phyloP scores from a whole-genome alignment of 306 rosid genomes.

The Benincasa hispida region DNA sequence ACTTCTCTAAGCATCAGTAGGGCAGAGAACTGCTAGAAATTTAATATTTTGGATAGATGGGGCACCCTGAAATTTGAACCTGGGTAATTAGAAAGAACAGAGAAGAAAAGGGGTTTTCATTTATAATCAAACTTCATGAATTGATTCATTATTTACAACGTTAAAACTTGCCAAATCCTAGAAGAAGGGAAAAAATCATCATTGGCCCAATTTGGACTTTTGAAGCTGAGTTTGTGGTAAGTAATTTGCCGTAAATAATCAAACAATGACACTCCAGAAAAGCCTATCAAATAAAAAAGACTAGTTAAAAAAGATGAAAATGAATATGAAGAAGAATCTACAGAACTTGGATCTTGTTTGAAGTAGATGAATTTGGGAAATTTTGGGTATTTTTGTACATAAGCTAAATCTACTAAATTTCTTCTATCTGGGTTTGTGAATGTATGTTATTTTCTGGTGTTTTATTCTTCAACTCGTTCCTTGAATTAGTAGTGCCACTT shows the following conservation, averaged over 20 bases:
- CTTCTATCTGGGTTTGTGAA: background rate
- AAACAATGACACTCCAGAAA: background rate
- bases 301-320: background rate
- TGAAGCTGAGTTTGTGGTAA: background rate
- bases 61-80: background rate
- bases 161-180: background rate
- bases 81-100: background rate
- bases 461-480: background rate
- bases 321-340: background rate
- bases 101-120: background rate
- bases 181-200: background rate
- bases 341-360: conserved; percentile 1
- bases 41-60: background rate
- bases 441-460: background rate
- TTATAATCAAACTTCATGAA: background rate
- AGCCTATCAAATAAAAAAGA: background rate
- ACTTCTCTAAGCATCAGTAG: background rate
- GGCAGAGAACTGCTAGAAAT: background rate
- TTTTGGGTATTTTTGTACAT: background rate
- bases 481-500: background rate
- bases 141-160: background rate
- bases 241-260: background rate
- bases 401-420: background rate
- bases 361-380: background rate
- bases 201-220: background rate